Evolutionary conservation across 345 rosid genomes (phyloP).

Genomic region (Capsella bursapastoris): DNA sequence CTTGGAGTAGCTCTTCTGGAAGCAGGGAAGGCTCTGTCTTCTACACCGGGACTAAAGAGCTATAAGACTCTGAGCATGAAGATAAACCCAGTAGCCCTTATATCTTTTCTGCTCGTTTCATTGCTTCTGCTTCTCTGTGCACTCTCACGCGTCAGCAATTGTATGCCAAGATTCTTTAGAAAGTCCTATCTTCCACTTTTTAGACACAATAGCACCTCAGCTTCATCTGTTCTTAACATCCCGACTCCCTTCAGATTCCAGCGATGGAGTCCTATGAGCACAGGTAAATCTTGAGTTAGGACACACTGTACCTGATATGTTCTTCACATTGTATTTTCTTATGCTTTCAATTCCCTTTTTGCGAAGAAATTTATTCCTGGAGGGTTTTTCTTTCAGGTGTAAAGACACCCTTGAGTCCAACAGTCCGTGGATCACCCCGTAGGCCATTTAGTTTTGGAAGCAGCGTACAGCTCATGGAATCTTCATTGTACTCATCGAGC

Average conservation of each 20-base stretch:
- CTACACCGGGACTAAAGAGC: slow-evolving; percentile 60
- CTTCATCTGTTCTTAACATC: slow-evolving; percentile 72
- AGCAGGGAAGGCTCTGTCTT: slow-evolving; percentile 80
- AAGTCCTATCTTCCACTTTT: slow-evolving; percentile 79
- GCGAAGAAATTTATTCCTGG: neutral
- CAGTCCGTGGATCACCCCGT: slow-evolving; percentile 59
- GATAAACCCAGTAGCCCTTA: slow-evolving; percentile 69
- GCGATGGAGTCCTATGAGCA: slow-evolving; percentile 86
- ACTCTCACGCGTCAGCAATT: slow-evolving; percentile 68
- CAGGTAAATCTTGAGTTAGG: slow-evolving; percentile 51
- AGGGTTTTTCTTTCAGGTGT: slow-evolving; percentile 58
- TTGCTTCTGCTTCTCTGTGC: slow-evolving; percentile 77
- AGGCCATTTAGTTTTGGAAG: slow-evolving; percentile 82
- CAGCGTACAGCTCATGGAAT: slow-evolving; percentile 76
- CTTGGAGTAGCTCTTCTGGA: slow-evolving; percentile 91
- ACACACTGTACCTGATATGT: neutral
- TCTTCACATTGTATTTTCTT: slow-evolving; percentile 4
- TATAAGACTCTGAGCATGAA: slow-evolving; percentile 66
- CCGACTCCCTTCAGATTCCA: slow-evolving; percentile 80
- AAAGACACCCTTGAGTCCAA: slow-evolving; percentile 94
- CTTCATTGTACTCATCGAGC: slow-evolving; percentile 73
- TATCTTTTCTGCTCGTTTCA: slow-evolving; percentile 61
- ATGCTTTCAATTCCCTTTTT: neutral
- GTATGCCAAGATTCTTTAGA: slow-evolving; percentile 71
- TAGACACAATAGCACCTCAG: slow-evolving; percentile 63